Evolutionary conservation across 805 yeast species (phyloP).

Genomic region (Cyberlindnera mississippiensis): DNA sequence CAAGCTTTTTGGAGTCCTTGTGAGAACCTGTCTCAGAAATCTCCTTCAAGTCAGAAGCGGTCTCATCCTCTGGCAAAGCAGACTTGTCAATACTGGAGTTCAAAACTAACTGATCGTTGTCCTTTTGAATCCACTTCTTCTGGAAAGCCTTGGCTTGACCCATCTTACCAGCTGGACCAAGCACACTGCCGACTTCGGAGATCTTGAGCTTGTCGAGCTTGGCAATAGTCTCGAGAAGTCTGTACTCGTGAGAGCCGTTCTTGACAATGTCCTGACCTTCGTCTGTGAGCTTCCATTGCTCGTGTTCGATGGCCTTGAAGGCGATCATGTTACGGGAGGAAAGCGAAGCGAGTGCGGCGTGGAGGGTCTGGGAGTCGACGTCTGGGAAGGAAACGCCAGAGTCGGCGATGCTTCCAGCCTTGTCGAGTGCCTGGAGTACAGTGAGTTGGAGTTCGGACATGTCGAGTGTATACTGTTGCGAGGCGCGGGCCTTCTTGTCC

Average conservation of each 20-base stretch:
- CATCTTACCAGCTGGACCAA: slow-evolving; percentile 76
- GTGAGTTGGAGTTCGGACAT: slow-evolving; percentile 69
- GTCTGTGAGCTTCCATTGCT: slow-evolving; percentile 66
- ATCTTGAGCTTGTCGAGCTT: slow-evolving; percentile 78
- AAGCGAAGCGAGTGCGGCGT: slow-evolving; percentile 83
- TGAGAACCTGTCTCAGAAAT: slow-evolving; percentile 55
- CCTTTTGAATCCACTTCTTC: slow-evolving; percentile 92
- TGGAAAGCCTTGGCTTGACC: slow-evolving; percentile 98
- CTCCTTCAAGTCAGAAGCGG: slow-evolving; percentile 57
- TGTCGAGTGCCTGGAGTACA: slow-evolving; percentile 62
- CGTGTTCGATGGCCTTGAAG: slow-evolving; percentile 69
- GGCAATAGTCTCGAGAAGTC: slow-evolving; percentile 72
- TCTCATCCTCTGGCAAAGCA: slow-evolving; percentile 57
- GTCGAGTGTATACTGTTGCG: not conserved
- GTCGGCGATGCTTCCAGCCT: slow-evolving; percentile 60
- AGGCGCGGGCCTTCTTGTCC: not conserved
- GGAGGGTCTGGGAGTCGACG: slow-evolving; percentile 59
- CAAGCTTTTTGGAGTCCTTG: slow-evolving; percentile 58
- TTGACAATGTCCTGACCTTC: slow-evolving; percentile 80
- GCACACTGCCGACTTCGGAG: slow-evolving; percentile 60
- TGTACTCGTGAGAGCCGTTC: slow-evolving; percentile 87
- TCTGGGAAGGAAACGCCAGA: slow-evolving; percentile 65
- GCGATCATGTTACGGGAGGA: slow-evolving; percentile 78
- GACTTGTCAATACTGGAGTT: slow-evolving; percentile 44
- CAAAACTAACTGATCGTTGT: slow-evolving; percentile 62